Conservation (phyloP, 768 basidiomycete species). For the Steccherinum ochraceum region DNA sequence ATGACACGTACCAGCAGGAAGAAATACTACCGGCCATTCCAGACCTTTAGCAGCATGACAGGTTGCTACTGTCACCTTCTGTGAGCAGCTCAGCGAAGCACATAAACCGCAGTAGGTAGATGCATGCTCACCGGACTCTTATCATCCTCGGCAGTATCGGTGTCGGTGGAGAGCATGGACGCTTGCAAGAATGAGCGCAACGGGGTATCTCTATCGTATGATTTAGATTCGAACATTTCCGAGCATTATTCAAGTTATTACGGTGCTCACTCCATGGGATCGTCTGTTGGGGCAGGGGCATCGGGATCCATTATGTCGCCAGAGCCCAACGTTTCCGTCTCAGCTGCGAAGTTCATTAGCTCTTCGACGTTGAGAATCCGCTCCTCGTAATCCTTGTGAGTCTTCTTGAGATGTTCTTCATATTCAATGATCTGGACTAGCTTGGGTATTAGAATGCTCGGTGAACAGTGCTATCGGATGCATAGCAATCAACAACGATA, state of each 20-base stretch:
- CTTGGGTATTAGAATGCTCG: slow-evolving; percentile 55
- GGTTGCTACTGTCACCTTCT: slow-evolving; percentile 83
- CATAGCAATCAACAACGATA: too few species aligned
- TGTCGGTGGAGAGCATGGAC: slow-evolving; percentile 79
- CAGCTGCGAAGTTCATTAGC: slow-evolving; percentile 70
- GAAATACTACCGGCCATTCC: slow-evolving; percentile 88
- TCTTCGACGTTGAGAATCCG: slow-evolving; percentile 87
- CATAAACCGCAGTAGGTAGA: not conserved
- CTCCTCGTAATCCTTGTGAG: slow-evolving; percentile 66
- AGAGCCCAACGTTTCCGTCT: slow-evolving; percentile 29
- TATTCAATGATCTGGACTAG: slow-evolving; percentile 58
- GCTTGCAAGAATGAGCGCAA: slow-evolving; percentile 70
- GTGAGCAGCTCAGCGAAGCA: too few species aligned
- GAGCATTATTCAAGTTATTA: too few species aligned
- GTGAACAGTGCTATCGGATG: slow-evolving; percentile 27
- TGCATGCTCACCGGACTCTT: slow-evolving; percentile 12
- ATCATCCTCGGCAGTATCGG: slow-evolving; percentile 53
- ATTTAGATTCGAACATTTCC: too few species aligned
- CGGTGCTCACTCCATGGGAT: not conserved
- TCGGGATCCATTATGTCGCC: not conserved
- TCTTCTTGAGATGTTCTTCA: slow-evolving; percentile 60
- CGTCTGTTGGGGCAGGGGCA: not conserved
- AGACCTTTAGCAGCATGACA: slow-evolving; percentile 89
- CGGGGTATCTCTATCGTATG: slow-evolving; percentile 34
- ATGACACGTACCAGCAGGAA: slow-evolving; percentile 51